These are phyloP conservation scores for Monilinia fructicola DNA, from an alignment of 2,329 filamentous ascomycete genomes.

Conservation along the genomic window DNA sequence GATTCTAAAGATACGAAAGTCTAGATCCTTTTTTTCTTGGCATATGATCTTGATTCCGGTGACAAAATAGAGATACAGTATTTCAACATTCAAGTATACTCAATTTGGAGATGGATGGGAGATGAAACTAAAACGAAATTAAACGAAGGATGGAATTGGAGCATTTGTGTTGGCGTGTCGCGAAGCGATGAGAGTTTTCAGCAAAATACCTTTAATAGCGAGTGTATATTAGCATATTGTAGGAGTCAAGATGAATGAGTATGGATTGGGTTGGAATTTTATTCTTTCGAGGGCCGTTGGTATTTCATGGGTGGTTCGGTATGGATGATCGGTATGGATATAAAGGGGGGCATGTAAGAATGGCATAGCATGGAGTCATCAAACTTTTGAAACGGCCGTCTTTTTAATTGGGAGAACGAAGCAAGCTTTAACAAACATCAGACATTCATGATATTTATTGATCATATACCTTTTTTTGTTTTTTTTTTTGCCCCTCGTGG, in stretches of 20 bases:
- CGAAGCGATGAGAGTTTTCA: background rate
- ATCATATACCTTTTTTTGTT: too few species aligned
- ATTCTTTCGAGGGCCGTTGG: background rate
- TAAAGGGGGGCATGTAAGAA: constrained; percentile 8
- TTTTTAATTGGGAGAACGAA: background rate
- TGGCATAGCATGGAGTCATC: constrained; percentile 13
- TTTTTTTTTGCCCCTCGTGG: too few species aligned
- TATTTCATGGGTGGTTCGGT: background rate
- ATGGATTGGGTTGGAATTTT: constrained; percentile 1
- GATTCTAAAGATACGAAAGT: constrained; percentile 31
- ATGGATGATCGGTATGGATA: constrained; percentile 6
- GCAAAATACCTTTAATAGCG: constrained; percentile 3
- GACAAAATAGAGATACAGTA: background rate
- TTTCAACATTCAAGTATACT: constrained; percentile 9
- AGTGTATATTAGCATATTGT: constrained; percentile 20
- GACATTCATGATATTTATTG: too few species aligned
- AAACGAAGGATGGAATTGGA: background rate
- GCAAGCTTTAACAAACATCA: background rate
- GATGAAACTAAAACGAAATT: background rate
- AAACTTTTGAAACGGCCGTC: background rate
- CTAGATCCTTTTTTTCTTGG: constrained; percentile 18
- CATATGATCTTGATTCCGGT: background rate
- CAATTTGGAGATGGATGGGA: background rate
- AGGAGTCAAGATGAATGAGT: constrained; percentile 24
- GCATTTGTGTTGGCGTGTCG: background rate